Evolutionary conservation across 1,284 basidiomycete genomes (phyloP).

Genomic region (Peniophora sp.): DNA sequence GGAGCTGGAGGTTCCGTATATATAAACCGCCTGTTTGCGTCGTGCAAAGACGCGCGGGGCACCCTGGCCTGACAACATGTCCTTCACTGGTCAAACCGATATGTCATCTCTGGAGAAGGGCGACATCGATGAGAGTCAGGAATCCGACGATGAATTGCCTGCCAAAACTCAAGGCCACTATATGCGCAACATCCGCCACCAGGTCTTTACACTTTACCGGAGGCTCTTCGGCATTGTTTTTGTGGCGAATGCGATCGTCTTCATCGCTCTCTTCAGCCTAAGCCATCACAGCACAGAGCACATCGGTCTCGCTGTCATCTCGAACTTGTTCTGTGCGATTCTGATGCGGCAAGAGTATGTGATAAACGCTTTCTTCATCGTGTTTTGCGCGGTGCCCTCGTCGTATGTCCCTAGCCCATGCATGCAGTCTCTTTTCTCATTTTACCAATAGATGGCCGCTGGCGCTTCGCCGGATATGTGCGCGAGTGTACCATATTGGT

Average conservation of each 20-base stretch:
- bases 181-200: conserved; percentile 44
- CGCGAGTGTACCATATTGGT: conserved; percentile 51
- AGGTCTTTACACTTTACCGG: conserved; percentile 47
- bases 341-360: conserved; percentile 58
- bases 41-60: no score
- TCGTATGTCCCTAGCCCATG: conserved; percentile 26
- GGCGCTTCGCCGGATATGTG: conserved; percentile 40
- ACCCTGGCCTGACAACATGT: background rate
- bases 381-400: conserved; percentile 39
- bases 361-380: conserved; percentile 47
- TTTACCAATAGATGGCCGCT: conserved; percentile 38
- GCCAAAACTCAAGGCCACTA: conserved; percentile 40
- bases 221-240: conserved; percentile 52
- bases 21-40: no score
- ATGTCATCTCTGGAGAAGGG: conserved; percentile 17
- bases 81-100: conserved; percentile 5
- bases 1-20: no score
- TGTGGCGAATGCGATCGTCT: conserved; percentile 42
- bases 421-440: background rate
- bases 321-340: conserved; percentile 46
- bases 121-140: conserved; percentile 5
- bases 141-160: conserved; percentile 33
- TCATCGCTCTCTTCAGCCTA: conserved; percentile 31
- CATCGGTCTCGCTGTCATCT: conserved; percentile 41
- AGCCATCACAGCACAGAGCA: conserved; percentile 29